These are phyloP conservation scores for Hypomontagnella submonticulosa DNA, from an alignment of 495 filamentous ascomycete genomes.

Conservation along the genomic window DNA sequence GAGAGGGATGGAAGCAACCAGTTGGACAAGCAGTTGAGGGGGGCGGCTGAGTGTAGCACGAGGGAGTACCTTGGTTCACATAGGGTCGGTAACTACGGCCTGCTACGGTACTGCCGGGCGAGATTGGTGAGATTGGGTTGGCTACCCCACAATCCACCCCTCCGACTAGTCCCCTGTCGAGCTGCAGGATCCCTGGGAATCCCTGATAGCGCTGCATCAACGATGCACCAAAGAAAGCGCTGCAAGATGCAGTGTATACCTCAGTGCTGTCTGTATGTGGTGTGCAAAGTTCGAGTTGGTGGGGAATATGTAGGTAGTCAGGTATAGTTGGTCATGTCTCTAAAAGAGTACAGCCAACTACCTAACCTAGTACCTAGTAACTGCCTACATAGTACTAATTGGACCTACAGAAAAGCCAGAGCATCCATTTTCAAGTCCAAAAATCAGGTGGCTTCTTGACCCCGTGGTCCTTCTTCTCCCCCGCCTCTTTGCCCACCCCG, in stretches of 20 bases:
- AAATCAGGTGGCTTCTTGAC: slow-evolving; percentile 41
- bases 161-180: slow-evolving; percentile 26
- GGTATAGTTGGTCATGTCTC: neutral
- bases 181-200: slow-evolving; percentile 30
- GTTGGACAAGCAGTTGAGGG: neutral
- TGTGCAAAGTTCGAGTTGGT: slow-evolving; percentile 32
- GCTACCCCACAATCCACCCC: slow-evolving; percentile 43
- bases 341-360: neutral
- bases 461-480: slow-evolving; percentile 36
- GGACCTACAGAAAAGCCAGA: neutral
- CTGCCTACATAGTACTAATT: slow-evolving; percentile 9
- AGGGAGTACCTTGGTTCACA: slow-evolving; percentile 35
- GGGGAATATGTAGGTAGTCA: slow-evolving; percentile 19
- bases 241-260: slow-evolving; percentile 35
- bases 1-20: too few species aligned
- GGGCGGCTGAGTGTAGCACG: slow-evolving; percentile 43
- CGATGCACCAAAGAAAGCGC: slow-evolving; percentile 14
- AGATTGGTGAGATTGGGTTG: slow-evolving; percentile 44
- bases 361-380: slow-evolving; percentile 5
- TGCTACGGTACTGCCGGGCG: slow-evolving; percentile 35
- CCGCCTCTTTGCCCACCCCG: slow-evolving; percentile 14
- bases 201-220: slow-evolving; percentile 19
- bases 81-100: slow-evolving; percentile 42
- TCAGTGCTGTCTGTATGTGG: too few species aligned
- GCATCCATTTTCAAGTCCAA: slow-evolving; percentile 7